These are phyloP conservation scores for Trichosporon sp. DNA, from an alignment of 1,284 basidiomycete genomes.

Conservation along the genomic window DNA sequence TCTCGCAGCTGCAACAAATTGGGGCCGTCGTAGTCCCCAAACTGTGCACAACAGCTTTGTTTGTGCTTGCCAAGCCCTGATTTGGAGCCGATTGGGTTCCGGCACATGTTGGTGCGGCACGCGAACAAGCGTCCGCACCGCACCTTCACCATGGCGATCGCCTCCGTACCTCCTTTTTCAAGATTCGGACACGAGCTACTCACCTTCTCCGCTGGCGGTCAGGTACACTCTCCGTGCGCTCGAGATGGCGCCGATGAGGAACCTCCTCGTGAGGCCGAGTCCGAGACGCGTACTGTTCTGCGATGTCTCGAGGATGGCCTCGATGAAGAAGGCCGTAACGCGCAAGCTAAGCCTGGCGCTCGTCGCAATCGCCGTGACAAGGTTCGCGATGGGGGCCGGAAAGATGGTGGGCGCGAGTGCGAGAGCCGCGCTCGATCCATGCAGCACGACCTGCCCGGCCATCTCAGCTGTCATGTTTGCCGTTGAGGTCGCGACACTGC, in stretches of 20 bases:
- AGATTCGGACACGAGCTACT: too few species aligned
- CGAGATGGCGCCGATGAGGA: constrained; percentile 47
- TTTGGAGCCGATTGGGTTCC: not conserved
- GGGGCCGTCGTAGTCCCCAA: not conserved
- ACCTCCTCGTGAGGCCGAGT: constrained; percentile 44
- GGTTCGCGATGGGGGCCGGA: constrained; percentile 43
- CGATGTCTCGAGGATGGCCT: constrained; percentile 46
- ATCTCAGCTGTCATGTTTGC: not conserved
- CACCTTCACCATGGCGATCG: not conserved
- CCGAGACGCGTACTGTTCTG: constrained; percentile 36
- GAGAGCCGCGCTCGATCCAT: not conserved
- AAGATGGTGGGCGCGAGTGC: constrained; percentile 36
- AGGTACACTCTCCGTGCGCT: constrained; percentile 46
- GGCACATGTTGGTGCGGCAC: not conserved
- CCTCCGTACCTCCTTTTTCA: not conserved
- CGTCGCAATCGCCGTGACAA: constrained; percentile 47
- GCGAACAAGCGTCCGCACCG: not conserved
- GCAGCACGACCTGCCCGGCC: not conserved
- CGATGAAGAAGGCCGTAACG: constrained; percentile 47
- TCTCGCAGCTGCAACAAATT: not conserved
- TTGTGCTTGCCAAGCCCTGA: not conserved
- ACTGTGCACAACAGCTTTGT: not conserved
- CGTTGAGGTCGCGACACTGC: not conserved
- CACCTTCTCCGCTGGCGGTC: constrained; percentile 21
- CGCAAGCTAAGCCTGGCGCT: constrained; percentile 44